Evolutionary conservation across 2,329 filamentous ascomycete species (phyloP), one percentile per base, ranked within the genome.

Genomic region (Fusarium verticillioides): DNA sequence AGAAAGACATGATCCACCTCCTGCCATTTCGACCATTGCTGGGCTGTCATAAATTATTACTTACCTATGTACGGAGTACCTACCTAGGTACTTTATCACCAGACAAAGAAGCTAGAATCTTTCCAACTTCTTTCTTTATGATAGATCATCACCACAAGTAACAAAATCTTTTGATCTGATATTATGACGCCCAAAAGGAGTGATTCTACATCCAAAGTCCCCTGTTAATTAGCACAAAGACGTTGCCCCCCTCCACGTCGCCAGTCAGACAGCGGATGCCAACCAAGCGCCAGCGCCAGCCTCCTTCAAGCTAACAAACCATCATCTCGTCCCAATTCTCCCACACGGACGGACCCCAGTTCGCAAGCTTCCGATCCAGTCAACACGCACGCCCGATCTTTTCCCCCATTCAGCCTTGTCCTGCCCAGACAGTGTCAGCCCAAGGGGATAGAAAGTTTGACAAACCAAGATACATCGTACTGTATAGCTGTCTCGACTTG

Each of bases 381-480:
- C 63, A 73, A 63, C 49, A 60, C 59, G 59, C 58, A 60, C 59
- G 59, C 62, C 62, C 49, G 61, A 59, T 67, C 60, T 68, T 65
- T 68, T 69, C 71, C 60, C 70, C 59, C 47, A 74, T 73, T 74
- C 71, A 74, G 71, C 71, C 71, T 73, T 74, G 71, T 63, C 65
- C 59, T 52, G 52, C 59, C 59, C 58, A 52, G 49, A 47, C 49
- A 60, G 70, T 65, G 67, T 74, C 71, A 72, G 71, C 71, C 71
- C 58, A 70, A 74, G 70, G 50, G 62, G 56, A 54, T n/a, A 61
- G 57, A 74, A 69, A 74, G 67, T 69, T 72, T 26, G 47, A 60
- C 67, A 59, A 72, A 65, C 54, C 70, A 69, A 69, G 52, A 59
- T 49, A 47, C 69, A 65, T 49, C 44, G 42, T 39, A 56, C 66